Evolutionary conservation across 441 rosid species (phyloP).

Genomic region (Adansonia madagascariensis): DNA sequence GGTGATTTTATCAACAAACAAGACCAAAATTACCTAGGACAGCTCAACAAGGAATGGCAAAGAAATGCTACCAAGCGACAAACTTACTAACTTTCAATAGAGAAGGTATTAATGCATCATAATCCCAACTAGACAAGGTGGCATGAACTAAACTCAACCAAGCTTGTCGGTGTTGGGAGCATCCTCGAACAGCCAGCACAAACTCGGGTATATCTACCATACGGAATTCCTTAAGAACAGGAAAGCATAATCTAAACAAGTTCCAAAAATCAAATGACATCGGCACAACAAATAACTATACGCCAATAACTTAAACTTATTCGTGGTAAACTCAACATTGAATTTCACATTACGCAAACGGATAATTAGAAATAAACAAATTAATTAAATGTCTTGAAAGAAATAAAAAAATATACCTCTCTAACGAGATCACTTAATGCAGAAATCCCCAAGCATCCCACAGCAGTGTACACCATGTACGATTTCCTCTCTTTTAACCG

Average conservation of each 20-base stretch:
- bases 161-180: not conserved
- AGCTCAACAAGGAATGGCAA: not conserved
- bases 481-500: conserved; percentile 86
- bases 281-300: not conserved
- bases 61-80: not conserved
- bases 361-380: not conserved
- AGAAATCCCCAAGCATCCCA: conserved; percentile 75
- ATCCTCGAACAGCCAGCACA: conserved; percentile 4
- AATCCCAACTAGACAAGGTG: not conserved
- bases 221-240: not conserved
- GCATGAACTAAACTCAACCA: not conserved
- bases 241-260: not conserved
- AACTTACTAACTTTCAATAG: not conserved
- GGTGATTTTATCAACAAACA: not conserved
- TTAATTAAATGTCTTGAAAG: not conserved
- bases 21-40: not conserved
- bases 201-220: not conserved
- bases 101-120: not conserved
- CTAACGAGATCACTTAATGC: conserved; percentile 67
- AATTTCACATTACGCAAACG: not conserved
- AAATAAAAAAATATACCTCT: conserved; percentile 53
- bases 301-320: not conserved
- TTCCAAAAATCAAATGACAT: not conserved
- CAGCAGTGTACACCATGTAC: conserved; percentile 86
- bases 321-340: not conserved